Percentiles rank a stretch among this genome's conserved stretches.
phyloP scores from a whole-genome alignment of 495 filamentous ascomycete genomes.

The Trichoderma reesei region DNA sequence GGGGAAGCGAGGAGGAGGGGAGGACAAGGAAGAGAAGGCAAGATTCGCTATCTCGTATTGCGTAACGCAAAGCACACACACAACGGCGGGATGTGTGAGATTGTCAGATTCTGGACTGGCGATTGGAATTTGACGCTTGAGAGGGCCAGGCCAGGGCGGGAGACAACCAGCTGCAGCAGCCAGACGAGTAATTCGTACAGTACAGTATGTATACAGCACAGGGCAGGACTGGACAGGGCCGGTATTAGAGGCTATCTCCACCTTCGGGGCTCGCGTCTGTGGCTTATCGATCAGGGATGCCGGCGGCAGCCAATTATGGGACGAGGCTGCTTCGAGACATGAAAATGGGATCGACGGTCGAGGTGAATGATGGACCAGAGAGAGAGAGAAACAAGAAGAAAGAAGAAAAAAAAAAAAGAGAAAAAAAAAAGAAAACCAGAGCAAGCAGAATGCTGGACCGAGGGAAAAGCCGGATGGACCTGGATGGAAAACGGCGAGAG shows the following conservation, averaged over 20 bases:
- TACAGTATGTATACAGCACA: no score
- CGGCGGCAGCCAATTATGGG: no score
- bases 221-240: no score
- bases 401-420: background rate
- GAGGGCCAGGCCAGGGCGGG: background rate
- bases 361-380: background rate
- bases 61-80: background rate
- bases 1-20: background rate
- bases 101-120: background rate
- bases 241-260: no score
- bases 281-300: no score
- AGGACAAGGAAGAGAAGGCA: background rate
- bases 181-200: no score
- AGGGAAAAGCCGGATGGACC: background rate
- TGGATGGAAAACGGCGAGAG: background rate
- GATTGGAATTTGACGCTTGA: background rate
- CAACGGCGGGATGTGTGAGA: background rate
- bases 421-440: background rate
- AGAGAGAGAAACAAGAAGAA: background rate
- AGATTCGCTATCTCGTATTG: slow-evolving; percentile 1
- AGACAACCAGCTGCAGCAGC: no score
- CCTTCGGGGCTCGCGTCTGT: no score
- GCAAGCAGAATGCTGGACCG: background rate
- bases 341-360: no score
- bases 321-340: no score